Evolutionary conservation across 306 rosid species (phyloP), one percentile per base, ranked within the genome.

Genomic region (Malus fusca): DNA sequence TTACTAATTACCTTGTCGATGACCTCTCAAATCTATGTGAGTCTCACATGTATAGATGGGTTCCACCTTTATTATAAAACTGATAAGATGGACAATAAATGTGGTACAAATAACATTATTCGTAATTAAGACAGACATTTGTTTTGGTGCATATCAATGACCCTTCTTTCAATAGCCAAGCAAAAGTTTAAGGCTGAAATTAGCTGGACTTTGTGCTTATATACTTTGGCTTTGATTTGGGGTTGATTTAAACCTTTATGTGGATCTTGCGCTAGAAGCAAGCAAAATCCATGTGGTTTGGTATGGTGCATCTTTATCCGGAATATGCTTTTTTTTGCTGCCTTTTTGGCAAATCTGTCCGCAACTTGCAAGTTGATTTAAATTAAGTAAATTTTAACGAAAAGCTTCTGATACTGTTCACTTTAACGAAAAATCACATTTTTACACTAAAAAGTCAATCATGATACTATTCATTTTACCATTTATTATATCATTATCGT

Each of bases 241-340:
- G 51, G 52, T 73, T 53, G 11, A 44, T 33, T 76, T 30, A n/a
- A 19, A 23, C 23, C 17, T 21, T 26, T 5, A 11, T 14, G 73
- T 59, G 78, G 78, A 74, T 75, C 63, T 58, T 21, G 13, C 13
- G 19, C 18, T 74, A 4, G 46, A 74, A 19, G 77, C 76, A 74
- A 28, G 77, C 76, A 60, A 68, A 31, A 48, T 26, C 42, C 59
- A 51, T 58, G n/a, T 11, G 51, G 18, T 22, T 40, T 46, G 68
- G 68, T 25, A 33, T 11, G 67, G 6, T 58, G 55, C 40, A 73
- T 43, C 23, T 61, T 17, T 40, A 6, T 62, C 17, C 17, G 76
- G 76, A 70, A 70, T 70, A 62, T 78, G 65, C 66, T 61, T 66
- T 48, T 37, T 40, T 31, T 66, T 4, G 42, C 28, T 62, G 77